These are phyloP conservation scores for Dictyostelium capitatum DNA, from an alignment of 78 protist genomes.

Conservation along the genomic window DNA sequence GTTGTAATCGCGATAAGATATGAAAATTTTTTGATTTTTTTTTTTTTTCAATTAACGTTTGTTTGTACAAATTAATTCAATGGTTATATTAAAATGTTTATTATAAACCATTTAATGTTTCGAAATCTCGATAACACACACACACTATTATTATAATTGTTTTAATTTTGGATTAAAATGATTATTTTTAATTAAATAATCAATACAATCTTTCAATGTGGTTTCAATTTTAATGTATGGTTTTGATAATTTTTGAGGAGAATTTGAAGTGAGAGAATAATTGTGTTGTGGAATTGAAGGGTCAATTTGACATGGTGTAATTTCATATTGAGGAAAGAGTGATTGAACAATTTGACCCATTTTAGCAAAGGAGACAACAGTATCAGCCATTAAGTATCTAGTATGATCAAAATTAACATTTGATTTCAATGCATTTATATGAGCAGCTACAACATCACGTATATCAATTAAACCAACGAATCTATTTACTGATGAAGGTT, in stretches of 20 bases:
- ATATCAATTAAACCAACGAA: conserved; percentile 53
- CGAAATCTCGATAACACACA: no score
- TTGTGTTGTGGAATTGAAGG: not conserved
- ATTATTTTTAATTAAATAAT: not conserved
- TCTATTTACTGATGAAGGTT: not conserved
- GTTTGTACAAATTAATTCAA: no score
- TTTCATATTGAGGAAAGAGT: conserved; percentile 37
- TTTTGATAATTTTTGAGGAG: not conserved
- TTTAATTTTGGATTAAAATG: not conserved
- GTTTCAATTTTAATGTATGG: not conserved
- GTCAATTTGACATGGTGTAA: not conserved
- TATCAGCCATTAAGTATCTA: not conserved
- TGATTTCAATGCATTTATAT: conserved; percentile 12
- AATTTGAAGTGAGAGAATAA: not conserved
- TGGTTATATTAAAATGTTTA: no score
- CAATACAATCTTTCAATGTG: not conserved
- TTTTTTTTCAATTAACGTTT: no score
- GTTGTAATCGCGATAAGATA: no score
- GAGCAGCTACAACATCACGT: conserved; percentile 28
- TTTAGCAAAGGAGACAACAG: conserved; percentile 21
- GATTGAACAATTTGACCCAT: not conserved
- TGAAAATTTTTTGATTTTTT: no score
- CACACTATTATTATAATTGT: not conserved
- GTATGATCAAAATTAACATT: not conserved
- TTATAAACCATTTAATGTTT: no score